Evolutionary conservation across 805 yeast species (phyloP), one percentile per base, ranked within the genome.

Genomic region (Candida sanyiensis): DNA sequence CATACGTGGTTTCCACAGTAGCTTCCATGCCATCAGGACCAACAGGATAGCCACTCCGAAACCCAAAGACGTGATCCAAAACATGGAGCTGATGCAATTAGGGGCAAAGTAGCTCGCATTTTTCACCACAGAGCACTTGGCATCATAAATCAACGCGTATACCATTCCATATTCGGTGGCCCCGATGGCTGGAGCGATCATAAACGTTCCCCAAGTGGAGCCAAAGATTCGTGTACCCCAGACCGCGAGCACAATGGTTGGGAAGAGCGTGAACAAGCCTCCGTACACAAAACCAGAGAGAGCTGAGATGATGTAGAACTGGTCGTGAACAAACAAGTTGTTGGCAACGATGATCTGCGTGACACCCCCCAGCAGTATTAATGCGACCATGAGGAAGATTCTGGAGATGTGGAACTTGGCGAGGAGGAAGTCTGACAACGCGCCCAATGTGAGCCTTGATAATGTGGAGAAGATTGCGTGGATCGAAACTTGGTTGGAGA

Each of bases 191-290:
- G 96, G 95, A 0, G 94, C 93, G 25, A 84, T 70, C 73, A 87
- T 81, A 57, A 87, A 84, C 19, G 83, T 66, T 3, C 97, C 97
- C 86, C 96, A 90, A 2, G 90, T 83, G 3, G 95, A 83, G 0
- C 97, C 97, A 60, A 90, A 77, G 24, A 84, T 72, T 30, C 83
- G 88, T 17, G 83, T 72, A 0, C 97, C 97, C 88, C 96, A 93
- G 3, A 84, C 75, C 4, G 80, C 68, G 2, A 95, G 81, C 12
- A 88, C 76, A 11, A 88, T 69, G 0, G 95, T 83, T 3, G 98
- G 97, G 50, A 78, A 84, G 6, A 86, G 62, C 0, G 97, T 88
- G 64, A 86, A 90, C 4, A 85, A 56, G 0, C 89, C 85, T 23
- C 97, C 96, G 54, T 90, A 86, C 6, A 76, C 65, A 19, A 75